Conservation (phyloP, 1,139 yeast genomes). For the Taphrina pruni region DNA sequence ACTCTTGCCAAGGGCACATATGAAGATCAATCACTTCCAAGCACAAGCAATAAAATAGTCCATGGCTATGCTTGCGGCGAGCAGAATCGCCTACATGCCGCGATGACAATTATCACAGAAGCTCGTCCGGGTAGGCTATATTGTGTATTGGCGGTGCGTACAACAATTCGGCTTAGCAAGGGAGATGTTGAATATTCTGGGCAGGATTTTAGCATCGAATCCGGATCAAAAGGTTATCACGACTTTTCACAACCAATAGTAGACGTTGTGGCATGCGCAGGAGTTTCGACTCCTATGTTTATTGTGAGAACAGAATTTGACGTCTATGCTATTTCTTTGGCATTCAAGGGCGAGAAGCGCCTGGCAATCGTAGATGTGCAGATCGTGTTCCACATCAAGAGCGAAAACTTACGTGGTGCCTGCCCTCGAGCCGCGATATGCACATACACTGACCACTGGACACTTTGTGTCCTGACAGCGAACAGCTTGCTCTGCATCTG, state of each 20-base stretch:
- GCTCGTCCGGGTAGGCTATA: conserved; percentile 1
- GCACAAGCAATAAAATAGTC: neutral
- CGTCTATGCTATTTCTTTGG: conserved; percentile 7
- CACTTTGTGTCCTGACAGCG: neutral
- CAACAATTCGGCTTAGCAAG: neutral
- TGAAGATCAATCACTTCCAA: neutral
- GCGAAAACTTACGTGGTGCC: neutral
- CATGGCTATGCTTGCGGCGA: conserved; percentile 8
- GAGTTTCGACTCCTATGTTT: neutral
- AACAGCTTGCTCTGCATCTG: conserved; percentile 7
- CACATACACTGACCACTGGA: conserved; percentile 1
- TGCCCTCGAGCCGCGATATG: neutral
- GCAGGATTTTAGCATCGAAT: neutral
- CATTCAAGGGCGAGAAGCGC: neutral
- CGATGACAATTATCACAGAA: conserved; percentile 3
- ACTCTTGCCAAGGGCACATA: neutral
- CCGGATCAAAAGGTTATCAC: neutral
- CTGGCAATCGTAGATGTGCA: neutral
- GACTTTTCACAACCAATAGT: neutral
- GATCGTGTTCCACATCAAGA: neutral
- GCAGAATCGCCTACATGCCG: conserved; percentile 3
- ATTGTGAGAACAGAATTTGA: neutral
- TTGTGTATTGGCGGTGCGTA: neutral
- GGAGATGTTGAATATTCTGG: neutral
- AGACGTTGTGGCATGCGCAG: conserved; percentile 5